Conservation (phyloP, 2,329 filamentous ascomycete genomes). For the Neonectria magnoliae region DNA sequence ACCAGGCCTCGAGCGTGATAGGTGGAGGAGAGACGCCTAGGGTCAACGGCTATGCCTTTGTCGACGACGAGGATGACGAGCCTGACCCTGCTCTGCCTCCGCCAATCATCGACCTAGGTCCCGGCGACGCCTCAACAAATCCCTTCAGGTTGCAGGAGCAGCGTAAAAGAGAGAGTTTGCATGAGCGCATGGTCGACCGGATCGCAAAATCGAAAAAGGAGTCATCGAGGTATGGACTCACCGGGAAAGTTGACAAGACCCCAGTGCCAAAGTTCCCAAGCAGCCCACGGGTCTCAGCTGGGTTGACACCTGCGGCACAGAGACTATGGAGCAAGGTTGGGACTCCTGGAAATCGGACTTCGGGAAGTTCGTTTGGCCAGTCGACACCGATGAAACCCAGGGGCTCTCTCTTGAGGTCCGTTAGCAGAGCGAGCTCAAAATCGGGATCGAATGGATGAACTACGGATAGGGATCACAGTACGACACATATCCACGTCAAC, state of each 20-base stretch:
- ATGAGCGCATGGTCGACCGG: conserved; percentile 86
- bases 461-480: neutral
- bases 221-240: conserved; percentile 67
- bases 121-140: conserved; percentile 73
- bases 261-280: conserved; percentile 78
- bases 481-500: neutral
- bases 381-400: conserved; percentile 51
- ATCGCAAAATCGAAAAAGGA: conserved; percentile 77
- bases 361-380: conserved; percentile 48
- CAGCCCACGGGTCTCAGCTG: conserved; percentile 65
- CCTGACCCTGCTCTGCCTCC: conserved; percentile 36
- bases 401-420: conserved; percentile 52
- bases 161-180: conserved; percentile 80
- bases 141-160: conserved; percentile 84
- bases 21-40: conserved; percentile 79
- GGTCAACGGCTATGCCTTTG: conserved; percentile 93
- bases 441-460: conserved; percentile 23
- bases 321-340: conserved; percentile 72
- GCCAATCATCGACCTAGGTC: conserved; percentile 66
- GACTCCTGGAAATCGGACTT: conserved; percentile 51
- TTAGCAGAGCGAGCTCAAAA: conserved; percentile 41
- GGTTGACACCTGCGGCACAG: conserved; percentile 79
- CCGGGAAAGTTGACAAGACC: conserved; percentile 66
- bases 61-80: conserved; percentile 78
- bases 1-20: conserved; percentile 66